Percentiles rank a stretch among this genome's conserved stretches.
These are phyloP conservation scores for Starmerella stellata DNA, from an alignment of 805 yeast genomes.

Conservation along the genomic window DNA sequence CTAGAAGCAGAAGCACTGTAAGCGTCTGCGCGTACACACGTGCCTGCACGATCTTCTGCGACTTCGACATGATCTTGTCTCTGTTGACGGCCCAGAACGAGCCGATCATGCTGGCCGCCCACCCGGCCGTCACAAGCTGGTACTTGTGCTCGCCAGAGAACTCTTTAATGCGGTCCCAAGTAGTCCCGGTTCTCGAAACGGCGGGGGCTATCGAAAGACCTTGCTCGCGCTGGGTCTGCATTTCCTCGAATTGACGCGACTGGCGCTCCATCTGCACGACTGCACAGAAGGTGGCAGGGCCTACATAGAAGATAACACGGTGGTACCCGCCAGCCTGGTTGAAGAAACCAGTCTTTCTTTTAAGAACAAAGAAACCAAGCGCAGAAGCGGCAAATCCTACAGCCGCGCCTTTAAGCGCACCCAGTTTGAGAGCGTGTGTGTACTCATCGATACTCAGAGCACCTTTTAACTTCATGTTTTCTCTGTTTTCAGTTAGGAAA, in stretches of 20 bases:
- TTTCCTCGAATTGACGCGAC: conserved; percentile 46
- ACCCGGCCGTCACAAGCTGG: conserved; percentile 43
- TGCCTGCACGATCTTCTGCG: conserved; percentile 75
- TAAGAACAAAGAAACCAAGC: conserved; percentile 30
- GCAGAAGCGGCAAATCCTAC: conserved; percentile 41
- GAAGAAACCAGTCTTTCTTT: conserved; percentile 25
- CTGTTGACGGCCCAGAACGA: conserved; percentile 60
- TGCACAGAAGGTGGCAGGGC: conserved; percentile 46
- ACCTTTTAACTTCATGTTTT: conserved; percentile 48
- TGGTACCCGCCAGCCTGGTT: conserved; percentile 19
- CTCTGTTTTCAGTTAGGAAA: too few relatives aligned
- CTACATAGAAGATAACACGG: conserved; percentile 43
- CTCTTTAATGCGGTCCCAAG: conserved; percentile 1
- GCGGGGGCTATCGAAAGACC: background rate
- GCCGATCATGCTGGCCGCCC: conserved; percentile 70
- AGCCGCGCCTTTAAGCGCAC: conserved; percentile 42
- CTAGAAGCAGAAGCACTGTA: conserved; percentile 53
- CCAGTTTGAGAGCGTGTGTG: conserved; percentile 36
- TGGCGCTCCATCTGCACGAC: conserved; percentile 56
- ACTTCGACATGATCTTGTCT: conserved; percentile 52
- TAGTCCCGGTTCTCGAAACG: background rate
- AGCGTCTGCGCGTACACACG: conserved; percentile 83
- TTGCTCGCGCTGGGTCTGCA: conserved; percentile 31
- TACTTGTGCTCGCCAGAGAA: conserved; percentile 15
- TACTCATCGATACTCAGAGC: conserved; percentile 53